Conservation (phyloP, 1,284 basidiomycete genomes). For the Pseudomicrostroma phylloplanum region DNA sequence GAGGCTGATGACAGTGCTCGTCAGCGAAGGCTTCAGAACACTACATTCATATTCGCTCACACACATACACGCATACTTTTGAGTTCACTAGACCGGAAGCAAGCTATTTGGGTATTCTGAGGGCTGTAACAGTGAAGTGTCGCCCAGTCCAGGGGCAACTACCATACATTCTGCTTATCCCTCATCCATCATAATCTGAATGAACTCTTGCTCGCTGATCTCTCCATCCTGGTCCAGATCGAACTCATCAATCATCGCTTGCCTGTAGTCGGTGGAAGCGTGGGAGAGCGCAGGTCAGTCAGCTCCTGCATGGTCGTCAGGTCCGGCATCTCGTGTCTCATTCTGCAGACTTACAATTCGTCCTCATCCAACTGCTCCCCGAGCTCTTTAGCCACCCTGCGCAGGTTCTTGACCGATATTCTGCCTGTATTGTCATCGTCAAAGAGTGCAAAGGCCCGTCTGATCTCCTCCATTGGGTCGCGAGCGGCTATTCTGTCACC, state of each 20-base stretch:
- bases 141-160: too few relatives aligned
- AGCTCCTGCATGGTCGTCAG: background rate
- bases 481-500: slow-evolving; percentile 83
- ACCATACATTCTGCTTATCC: slow-evolving; percentile 17
- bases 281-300: background rate
- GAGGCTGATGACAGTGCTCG: too few relatives aligned
- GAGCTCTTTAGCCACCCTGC: slow-evolving; percentile 91
- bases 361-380: slow-evolving; percentile 94
- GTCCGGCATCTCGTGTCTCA: background rate
- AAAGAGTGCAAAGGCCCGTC: slow-evolving; percentile 89
- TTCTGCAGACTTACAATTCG: slow-evolving; percentile 70
- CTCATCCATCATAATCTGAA: slow-evolving; percentile 94
- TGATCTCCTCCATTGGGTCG: slow-evolving; percentile 93
- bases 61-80: too few relatives aligned
- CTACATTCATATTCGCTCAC: too few relatives aligned
- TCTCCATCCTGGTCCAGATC: slow-evolving; percentile 97
- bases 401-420: slow-evolving; percentile 82
- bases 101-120: too few relatives aligned
- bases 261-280: slow-evolving; percentile 56
- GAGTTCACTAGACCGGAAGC: too few relatives aligned
- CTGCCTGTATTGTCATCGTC: slow-evolving; percentile 94
- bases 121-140: too few relatives aligned
- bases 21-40: too few relatives aligned
- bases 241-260: slow-evolving; percentile 99
- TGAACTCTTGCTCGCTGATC: slow-evolving; percentile 89